Evolutionary conservation across 768 basidiomycete genomes (phyloP).

Genomic region (Hortiboletus campestris): DNA sequence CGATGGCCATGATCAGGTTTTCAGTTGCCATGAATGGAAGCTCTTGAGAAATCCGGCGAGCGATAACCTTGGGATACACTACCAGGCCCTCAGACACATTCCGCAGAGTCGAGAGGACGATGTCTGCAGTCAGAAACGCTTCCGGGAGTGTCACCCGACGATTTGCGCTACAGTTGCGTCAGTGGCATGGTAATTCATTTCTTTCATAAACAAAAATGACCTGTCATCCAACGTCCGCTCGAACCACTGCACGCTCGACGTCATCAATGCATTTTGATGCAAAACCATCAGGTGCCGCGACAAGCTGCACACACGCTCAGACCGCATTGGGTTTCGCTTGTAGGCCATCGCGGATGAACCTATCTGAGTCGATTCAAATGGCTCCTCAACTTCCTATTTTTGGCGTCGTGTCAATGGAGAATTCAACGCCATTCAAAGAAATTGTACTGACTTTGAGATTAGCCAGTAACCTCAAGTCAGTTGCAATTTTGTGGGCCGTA

Average conservation of each 20-base stretch:
- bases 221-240: slow-evolving; percentile 97
- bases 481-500: slow-evolving; percentile 97
- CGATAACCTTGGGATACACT: slow-evolving; percentile 97
- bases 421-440: neutral
- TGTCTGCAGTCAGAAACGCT: slow-evolving; percentile 95
- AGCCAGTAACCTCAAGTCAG: slow-evolving; percentile 90
- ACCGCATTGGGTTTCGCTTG: slow-evolving; percentile 99
- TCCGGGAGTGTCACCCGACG: slow-evolving; percentile 95
- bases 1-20: slow-evolving; percentile 99
- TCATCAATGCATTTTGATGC: slow-evolving; percentile 96
- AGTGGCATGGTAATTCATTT: neutral
- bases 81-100: slow-evolving; percentile 98
- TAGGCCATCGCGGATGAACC: slow-evolving; percentile 98
- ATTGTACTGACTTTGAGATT: slow-evolving; percentile 70
- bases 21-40: slow-evolving; percentile 99
- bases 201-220: slow-evolving; percentile 35
- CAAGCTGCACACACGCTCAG: slow-evolving; percentile 94
- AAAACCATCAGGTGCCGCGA: slow-evolving; percentile 94
- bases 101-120: slow-evolving; percentile 91
- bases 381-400: slow-evolving; percentile 90
- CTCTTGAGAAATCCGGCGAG: slow-evolving; percentile 87
- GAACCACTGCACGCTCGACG: slow-evolving; percentile 94
- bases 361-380: slow-evolving; percentile 98
- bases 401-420: neutral
- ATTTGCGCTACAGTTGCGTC: slow-evolving; percentile 66